Evolutionary conservation across 495 filamentous ascomycete genomes (phyloP).

Genomic region (Aspergillus nanangensis): DNA sequence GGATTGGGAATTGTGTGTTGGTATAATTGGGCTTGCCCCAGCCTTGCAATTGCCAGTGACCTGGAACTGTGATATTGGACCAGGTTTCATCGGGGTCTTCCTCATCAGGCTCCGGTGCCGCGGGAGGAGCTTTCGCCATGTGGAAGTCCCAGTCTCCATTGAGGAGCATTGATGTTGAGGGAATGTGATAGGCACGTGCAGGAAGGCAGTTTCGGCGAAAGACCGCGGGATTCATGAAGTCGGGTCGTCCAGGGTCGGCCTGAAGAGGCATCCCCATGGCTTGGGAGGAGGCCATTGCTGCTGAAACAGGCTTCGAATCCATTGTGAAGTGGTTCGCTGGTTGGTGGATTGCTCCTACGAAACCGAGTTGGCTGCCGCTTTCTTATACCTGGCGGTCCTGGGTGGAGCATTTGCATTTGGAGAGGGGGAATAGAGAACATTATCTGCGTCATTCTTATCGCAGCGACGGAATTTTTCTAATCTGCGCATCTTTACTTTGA

Average conservation of each 20-base stretch:
- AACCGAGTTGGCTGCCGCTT: too few relatives aligned
- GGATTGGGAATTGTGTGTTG: slow-evolving; percentile 60
- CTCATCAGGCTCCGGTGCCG: slow-evolving; percentile 29
- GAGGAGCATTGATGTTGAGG: slow-evolving; percentile 44
- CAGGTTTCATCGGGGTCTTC: slow-evolving; percentile 30
- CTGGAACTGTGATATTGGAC: slow-evolving; percentile 54
- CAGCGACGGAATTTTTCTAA: too few relatives aligned
- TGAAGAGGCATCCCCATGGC: too few relatives aligned
- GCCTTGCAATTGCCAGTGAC: slow-evolving; percentile 69
- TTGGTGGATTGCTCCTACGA: too few relatives aligned
- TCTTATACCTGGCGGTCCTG: too few relatives aligned
- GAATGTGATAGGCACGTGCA: slow-evolving; percentile 55
- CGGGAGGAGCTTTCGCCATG: slow-evolving; percentile 43
- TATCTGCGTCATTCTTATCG: too few relatives aligned
- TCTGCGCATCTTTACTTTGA: too few relatives aligned
- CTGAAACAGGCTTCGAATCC: too few relatives aligned
- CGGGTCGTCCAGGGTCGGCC: background rate
- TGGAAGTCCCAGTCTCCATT: slow-evolving; percentile 61
- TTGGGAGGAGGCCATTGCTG: too few relatives aligned
- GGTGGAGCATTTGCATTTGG: too few relatives aligned
- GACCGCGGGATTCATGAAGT: slow-evolving; percentile 27
- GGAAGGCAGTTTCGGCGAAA: slow-evolving; percentile 60
- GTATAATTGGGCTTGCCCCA: slow-evolving; percentile 61
- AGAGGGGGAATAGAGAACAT: too few relatives aligned
- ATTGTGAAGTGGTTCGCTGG: too few relatives aligned